Evolutionary conservation across 208 protist genomes (phyloP).

Genomic region (Phytomonas sp.): DNA sequence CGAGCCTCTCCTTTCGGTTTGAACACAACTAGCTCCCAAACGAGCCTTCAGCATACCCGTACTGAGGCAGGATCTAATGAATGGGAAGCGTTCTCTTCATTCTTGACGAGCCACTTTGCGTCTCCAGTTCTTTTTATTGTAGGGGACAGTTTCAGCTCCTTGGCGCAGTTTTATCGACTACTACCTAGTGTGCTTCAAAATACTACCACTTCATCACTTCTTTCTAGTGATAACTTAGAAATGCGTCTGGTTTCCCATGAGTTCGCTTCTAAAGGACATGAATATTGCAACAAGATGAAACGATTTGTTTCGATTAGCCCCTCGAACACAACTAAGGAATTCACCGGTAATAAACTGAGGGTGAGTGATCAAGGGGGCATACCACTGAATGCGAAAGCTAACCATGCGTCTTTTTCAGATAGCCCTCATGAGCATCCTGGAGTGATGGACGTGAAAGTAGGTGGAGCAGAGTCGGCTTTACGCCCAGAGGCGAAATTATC

Average conservation of each 20-base stretch:
- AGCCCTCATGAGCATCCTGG: background rate
- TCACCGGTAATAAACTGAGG: background rate
- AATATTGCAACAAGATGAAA: background rate
- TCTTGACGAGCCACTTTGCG: background rate
- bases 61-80: background rate
- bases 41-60: background rate
- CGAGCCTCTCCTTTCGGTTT: background rate
- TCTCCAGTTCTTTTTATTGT: background rate
- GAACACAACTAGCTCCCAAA: background rate
- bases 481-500: background rate
- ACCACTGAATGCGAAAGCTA: background rate
- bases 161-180: background rate
- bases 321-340: background rate
- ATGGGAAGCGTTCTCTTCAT: background rate
- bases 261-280: background rate
- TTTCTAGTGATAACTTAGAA: background rate
- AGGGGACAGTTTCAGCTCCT: background rate
- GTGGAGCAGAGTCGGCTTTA: background rate
- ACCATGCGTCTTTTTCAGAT: background rate
- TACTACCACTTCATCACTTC: background rate
- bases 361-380: background rate
- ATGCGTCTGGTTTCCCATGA: background rate
- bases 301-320: background rate
- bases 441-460: background rate
- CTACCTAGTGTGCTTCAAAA: background rate